Base-by-base conservation (phyloP, 108 stramenopile species). In the Seminavis robusta region DNA sequence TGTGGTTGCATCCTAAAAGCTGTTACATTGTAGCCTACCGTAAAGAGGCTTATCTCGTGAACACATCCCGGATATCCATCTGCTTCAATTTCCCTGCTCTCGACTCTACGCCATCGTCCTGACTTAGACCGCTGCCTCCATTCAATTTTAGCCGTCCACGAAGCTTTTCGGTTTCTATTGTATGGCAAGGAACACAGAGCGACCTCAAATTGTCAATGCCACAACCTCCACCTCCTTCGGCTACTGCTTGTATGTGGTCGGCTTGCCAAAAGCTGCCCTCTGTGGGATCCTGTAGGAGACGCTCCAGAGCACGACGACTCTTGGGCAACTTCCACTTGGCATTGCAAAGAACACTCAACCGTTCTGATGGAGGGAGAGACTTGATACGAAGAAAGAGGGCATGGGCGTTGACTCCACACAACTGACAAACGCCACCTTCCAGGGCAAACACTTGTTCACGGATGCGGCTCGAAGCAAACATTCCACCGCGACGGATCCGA, bases 201-300 rank as follows among this genome's bases (percentile, higher is more conserved):
- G 91, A 89, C n/a, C 85, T 68, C 7, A 84, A 61, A 61, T 92
- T 92, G 8, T 80, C 76, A 10, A 88, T 34, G 39, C 79, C 72
- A 41, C 66, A 67, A 28, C 60, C 52, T 13, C 91, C 91, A 5
- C 91, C 91, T 24, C 91, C 91, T 32, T 82, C 82, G n/a, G 80
- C 75, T 17, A 92, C 91, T 23, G 91, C 71, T 8, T 59, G 24
- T n/a, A 82, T 80, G 60, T 92, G 91, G 56, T 92, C 91, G 0
- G 78, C 91, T 69, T 92, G 80, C 90, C 91, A 92, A 48, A 87
- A 92, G 40, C 84, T 80, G 26, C 72, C 66, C 47, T 86, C 88
- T 39, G 70, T 70, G 1, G 84, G 84, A 60, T 76, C 41, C 19
- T 67, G 63, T 7, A 90, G 46, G 21, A 82, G 56, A n/a, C 67